Base-by-base conservation (phyloP, 352 stramenopile genomes). In the Phytophthora agathidicida region DNA sequence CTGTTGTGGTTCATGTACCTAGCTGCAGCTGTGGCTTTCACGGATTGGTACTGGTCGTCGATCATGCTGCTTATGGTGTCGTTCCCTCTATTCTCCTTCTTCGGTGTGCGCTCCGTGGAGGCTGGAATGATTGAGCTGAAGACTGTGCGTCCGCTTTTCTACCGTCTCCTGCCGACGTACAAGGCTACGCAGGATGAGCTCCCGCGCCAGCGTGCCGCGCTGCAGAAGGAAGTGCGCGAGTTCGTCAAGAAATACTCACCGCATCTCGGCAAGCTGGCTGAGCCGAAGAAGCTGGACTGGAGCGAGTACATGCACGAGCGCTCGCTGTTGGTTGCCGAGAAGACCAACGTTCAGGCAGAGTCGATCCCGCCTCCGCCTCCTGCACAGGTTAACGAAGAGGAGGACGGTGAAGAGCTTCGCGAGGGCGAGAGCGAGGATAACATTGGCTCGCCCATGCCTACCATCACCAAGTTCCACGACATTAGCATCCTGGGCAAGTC, bases 1-100 rank as follows among this genome's bases (percentile, higher is more conserved):
- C 56, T 83, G 47, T 75, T 98, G 7, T 96, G 89, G 78, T 51
- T 96, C 50, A 71, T 90, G 30, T 97, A 98, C 66, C 73, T 89
- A 39, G 53, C 96, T 22, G 68, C 93, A 17, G 83, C 90, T 16
- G 74, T 96, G 35, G 49, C 87, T 22, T 70, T 96, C 20, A 94
- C 86, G 7, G 79, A 94, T 60, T 94, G 84, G 84, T 91, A 92
- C 67, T 92, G 80, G 84, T 91, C 80, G 35, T 92, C 83, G 23
- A 94, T 96, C 44, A 55, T 79, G 35, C 65, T 96, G 37, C 51
- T 94, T 17, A 72, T 93, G 49, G 60, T 88, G 11, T 94, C 84
- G 39, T 93, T 94, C 69, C 86, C 86, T 47, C 66, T 96, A 7
- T 96, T 96, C 49, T 96, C 86, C 7, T 94, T 93, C 64, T 96